Conservation (phyloP, 176 grass and related monocot genomes). For the Luzula sylvatica region DNA sequence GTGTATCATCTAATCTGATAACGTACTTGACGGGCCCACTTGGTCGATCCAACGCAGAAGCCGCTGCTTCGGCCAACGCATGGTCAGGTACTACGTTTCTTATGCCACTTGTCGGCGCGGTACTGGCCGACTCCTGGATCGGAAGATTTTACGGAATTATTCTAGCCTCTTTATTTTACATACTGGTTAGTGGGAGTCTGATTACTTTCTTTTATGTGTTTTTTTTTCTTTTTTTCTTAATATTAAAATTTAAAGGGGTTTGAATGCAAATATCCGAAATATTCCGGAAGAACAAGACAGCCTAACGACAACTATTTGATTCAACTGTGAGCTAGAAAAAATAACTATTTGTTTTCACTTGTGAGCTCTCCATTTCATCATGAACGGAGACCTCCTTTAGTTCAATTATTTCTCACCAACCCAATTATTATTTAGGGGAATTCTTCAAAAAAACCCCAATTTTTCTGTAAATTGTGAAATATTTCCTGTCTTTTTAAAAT, state of each 20-base stretch:
- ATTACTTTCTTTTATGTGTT: background rate
- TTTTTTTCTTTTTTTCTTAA: too few species aligned
- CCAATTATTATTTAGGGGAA: too few species aligned
- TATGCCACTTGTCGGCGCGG: slow-evolving; percentile 43
- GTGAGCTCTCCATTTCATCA: background rate
- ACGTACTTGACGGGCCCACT: slow-evolving; percentile 51
- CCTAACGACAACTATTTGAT: too few species aligned
- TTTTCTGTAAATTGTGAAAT: too few species aligned
- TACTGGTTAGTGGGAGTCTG: slow-evolving; percentile 23
- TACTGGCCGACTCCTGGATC: slow-evolving; percentile 52
- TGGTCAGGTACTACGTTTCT: slow-evolving; percentile 30
- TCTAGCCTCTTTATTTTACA: slow-evolving; percentile 34
- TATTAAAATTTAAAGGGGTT: background rate
- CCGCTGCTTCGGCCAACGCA: slow-evolving; percentile 41
- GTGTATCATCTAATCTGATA: slow-evolving; percentile 50
- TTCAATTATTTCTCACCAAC: too few species aligned
- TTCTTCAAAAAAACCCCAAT: too few species aligned
- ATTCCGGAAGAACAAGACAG: too few species aligned
- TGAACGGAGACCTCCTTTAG: too few species aligned
- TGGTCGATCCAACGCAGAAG: slow-evolving; percentile 33
- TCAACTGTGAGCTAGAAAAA: too few species aligned
- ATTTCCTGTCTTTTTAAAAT: too few species aligned
- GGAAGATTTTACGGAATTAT: slow-evolving; percentile 44
- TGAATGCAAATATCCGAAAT: too few species aligned
- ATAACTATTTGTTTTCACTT: background rate